Evolutionary conservation across 495 filamentous ascomycete species (phyloP).

Genomic region (Chlorociboria aeruginascens): DNA sequence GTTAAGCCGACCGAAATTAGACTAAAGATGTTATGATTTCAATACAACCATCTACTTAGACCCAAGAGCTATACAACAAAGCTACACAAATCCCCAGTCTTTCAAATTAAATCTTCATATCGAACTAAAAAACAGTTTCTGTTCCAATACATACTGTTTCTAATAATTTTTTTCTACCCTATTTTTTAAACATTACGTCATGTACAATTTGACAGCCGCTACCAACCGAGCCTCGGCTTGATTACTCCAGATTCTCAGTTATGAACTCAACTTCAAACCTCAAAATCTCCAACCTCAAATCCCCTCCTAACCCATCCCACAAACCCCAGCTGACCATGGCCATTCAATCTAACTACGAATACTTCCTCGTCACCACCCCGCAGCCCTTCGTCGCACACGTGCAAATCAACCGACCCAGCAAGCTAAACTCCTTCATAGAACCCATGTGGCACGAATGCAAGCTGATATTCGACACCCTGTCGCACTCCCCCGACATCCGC

Average conservation of each 20-base stretch:
- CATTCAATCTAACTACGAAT: slow-evolving; percentile 37
- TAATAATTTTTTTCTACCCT: too few species aligned
- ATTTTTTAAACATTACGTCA: too few species aligned
- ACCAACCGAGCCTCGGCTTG: neutral
- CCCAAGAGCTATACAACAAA: too few species aligned
- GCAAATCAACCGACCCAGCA: slow-evolving; percentile 81
- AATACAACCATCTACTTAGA: too few species aligned
- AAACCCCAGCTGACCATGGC: neutral
- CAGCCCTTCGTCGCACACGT: slow-evolving; percentile 71
- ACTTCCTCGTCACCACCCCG: slow-evolving; percentile 72
- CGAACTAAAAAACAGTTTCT: too few species aligned
- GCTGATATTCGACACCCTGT: slow-evolving; percentile 61
- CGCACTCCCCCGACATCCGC: slow-evolving; percentile 57
- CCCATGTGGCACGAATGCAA: slow-evolving; percentile 84
- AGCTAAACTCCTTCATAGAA: slow-evolving; percentile 84
- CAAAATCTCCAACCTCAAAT: neutral
- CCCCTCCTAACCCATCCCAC: neutral
- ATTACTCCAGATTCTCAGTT: neutral
- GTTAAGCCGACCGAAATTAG: too few species aligned
- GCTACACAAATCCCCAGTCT: too few species aligned
- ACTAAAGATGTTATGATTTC: too few species aligned
- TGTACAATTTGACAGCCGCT: too few species aligned
- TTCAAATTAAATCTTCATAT: too few species aligned
- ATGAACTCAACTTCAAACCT: neutral
- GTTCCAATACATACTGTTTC: too few species aligned